Percentiles rank a stretch among this genome's conserved stretches.
phyloP scores from a whole-genome alignment of 1,284 basidiomycete species.

The Pseudozyma thailandica region DNA sequence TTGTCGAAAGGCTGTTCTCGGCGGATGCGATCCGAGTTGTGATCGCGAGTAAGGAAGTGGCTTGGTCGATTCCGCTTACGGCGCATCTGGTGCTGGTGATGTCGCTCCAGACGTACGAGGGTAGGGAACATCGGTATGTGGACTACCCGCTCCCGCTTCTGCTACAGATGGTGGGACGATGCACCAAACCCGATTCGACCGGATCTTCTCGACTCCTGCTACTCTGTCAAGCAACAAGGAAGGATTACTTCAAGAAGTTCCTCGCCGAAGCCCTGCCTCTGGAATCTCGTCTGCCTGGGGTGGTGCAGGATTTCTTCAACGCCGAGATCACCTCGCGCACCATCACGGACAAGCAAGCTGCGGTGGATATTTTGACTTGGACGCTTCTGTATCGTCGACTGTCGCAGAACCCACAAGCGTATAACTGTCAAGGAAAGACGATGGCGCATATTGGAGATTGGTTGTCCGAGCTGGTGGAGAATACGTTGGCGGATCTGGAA shows the following conservation, averaged over 20 bases:
- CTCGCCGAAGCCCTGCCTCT: conserved; percentile 96
- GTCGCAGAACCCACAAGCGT: conserved; percentile 79
- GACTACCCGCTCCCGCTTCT: conserved; percentile 98
- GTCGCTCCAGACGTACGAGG: conserved; percentile 94
- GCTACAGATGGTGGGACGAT: conserved; percentile 97
- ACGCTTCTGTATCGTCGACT: conserved; percentile 96
- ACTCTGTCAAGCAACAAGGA: conserved; percentile 93
- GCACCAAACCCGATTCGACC: conserved; percentile 78
- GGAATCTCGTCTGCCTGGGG: conserved; percentile 74
- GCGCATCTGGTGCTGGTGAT: conserved; percentile 98
- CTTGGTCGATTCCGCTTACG: conserved; percentile 91
- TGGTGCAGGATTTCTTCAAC: conserved; percentile 94
- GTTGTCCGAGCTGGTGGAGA: conserved; percentile 93
- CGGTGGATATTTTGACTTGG: conserved; percentile 85
- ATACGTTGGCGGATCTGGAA: conserved; percentile 87
- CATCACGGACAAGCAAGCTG: conserved; percentile 75
- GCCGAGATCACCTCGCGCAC: conserved; percentile 98
- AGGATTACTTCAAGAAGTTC: conserved; percentile 99
- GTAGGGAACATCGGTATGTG: conserved; percentile 77
- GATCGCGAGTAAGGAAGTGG: conserved; percentile 92
- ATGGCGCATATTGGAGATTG: conserved; percentile 65
- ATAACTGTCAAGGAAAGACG: conserved; percentile 63
- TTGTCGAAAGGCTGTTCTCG: conserved; percentile 91
- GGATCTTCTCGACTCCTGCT: conserved; percentile 85
- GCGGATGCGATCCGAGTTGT: conserved; percentile 94